Evolutionary conservation across 31 red algal species (phyloP), one percentile per base, ranked within the genome.

Genomic region (Asparagopsis taxiformis): DNA sequence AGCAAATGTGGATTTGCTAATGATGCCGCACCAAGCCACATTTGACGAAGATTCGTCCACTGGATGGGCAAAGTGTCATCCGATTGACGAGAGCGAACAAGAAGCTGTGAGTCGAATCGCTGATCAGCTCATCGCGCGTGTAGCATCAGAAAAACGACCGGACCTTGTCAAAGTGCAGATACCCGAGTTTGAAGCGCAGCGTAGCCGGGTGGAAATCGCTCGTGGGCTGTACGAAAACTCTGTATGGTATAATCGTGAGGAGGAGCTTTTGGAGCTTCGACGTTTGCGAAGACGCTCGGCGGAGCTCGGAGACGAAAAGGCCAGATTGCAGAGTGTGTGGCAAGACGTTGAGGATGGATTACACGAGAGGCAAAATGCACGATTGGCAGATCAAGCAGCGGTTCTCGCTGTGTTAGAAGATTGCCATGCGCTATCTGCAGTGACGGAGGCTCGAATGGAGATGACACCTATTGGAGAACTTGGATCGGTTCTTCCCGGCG

Each of bases 341-440:
- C 21, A 62, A 23, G 44, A 55, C 30, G 23, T 88, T 26, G 84
- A 78, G 49, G 51, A 78, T 6, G 28, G 56, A 4, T 3, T 88
- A 30, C 44, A 44, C 25, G 36, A 37, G 5, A 58, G 44, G 52
- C 84, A 78, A 3, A 79, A 72, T 25, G 46, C 75, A 7, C 62
- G 60, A 3, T 54, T 51, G 5, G 23, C 43, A 23, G 59, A 48
- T 1, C 84, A 78, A 31, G 20, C 51, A 46, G 39, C 84, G 39
- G 59, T 78, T 10, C 51, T 88, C 72, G 84, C 84, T 35, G 84
- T 88, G 24, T 33, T 88, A 57, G 84, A 88, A 37, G 84, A 88
- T 51, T 88, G 84, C 54, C 72, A 88, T 38, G 72, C 73, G 3
- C 31, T 88, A 26, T 34, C 38, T 23, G 46, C 78, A 5, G 33